Evolutionary conservation across 2,329 filamentous ascomycete genomes (phyloP).

Genomic region (Calonectria hongkongensis): DNA sequence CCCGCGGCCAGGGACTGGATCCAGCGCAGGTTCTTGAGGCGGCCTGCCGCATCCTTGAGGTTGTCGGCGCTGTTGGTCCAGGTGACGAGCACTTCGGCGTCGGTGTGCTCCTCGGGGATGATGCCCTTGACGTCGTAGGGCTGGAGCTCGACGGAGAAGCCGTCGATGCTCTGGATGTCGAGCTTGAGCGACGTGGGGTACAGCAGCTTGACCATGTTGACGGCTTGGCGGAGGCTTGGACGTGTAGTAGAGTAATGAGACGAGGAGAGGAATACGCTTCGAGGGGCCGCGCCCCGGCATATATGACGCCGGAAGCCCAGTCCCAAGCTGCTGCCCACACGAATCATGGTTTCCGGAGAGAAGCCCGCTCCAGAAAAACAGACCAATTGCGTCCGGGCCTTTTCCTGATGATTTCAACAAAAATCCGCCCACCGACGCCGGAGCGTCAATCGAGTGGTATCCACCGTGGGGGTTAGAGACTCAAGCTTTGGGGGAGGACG

Average conservation of each 20-base stretch:
- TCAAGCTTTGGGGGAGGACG: slow-evolving; percentile 21
- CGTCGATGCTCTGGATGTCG: slow-evolving; percentile 72
- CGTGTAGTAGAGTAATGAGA: background rate
- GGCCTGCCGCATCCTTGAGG: slow-evolving; percentile 73
- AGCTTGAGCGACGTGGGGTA: slow-evolving; percentile 79
- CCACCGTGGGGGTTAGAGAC: slow-evolving; percentile 29
- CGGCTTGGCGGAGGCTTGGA: background rate
- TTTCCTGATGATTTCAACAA: slow-evolving; percentile 23
- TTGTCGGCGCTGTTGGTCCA: slow-evolving; percentile 77
- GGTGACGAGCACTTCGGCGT: slow-evolving; percentile 77
- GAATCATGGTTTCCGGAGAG: slow-evolving; percentile 47
- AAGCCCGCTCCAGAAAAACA: slow-evolving; percentile 43
- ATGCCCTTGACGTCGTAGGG: slow-evolving; percentile 74
- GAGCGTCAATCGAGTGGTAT: slow-evolving; percentile 23
- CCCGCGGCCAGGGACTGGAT: slow-evolving; percentile 81
- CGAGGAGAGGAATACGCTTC: background rate
- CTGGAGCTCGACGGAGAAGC: slow-evolving; percentile 75
- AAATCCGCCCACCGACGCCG: slow-evolving; percentile 34
- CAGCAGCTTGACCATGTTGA: slow-evolving; percentile 75
- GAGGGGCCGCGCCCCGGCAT: slow-evolving; percentile 34
- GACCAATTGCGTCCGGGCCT: slow-evolving; percentile 35
- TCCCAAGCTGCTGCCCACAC: slow-evolving; percentile 26
- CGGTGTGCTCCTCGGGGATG: slow-evolving; percentile 74
- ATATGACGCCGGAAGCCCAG: slow-evolving; percentile 38
- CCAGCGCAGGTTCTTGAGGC: slow-evolving; percentile 76